Conservation (phyloP, 164 flowering plant species). For the Piper longum region DNA sequence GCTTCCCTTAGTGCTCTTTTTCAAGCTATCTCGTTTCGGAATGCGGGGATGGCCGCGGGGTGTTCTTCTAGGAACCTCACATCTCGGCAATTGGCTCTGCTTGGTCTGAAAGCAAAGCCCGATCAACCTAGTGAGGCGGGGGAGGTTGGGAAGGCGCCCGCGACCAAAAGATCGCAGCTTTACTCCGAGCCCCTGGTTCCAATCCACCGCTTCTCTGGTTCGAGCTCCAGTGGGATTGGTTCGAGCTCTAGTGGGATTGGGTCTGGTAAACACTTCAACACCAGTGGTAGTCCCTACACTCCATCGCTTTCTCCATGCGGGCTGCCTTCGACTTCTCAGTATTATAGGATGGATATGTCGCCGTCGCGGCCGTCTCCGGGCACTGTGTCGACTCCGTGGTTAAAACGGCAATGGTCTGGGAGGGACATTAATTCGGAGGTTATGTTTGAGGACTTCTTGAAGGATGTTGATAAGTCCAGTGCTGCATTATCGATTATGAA, state of each 20-base stretch:
- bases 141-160: conserved; percentile 48
- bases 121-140: conserved; percentile 13
- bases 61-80: conserved; percentile 38
- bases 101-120: conserved; percentile 49
- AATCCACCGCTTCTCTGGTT: conserved; percentile 53
- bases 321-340: conserved; percentile 47
- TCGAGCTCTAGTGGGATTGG: conserved; percentile 29
- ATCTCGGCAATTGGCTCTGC: conserved; percentile 47
- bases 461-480: conserved; percentile 71
- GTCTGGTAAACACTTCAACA: conserved; percentile 25
- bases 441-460: conserved; percentile 62
- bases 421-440: conserved; percentile 57
- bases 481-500: conserved; percentile 33
- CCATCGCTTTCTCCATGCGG: conserved; percentile 42
- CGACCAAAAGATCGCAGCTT: conserved; percentile 44
- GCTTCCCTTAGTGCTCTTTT: conserved; percentile 45
- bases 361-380: conserved; percentile 30
- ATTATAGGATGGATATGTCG: conserved; percentile 30
- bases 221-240: conserved; percentile 23
- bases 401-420: conserved; percentile 39
- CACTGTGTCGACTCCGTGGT: conserved; percentile 70
- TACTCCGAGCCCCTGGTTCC: conserved; percentile 58
- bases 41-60: conserved; percentile 27
- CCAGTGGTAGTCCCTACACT: conserved; percentile 24
- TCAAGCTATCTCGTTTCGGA: conserved; percentile 38